phyloP scores from a whole-genome alignment of 306 rosid genomes.

The Crotalaria pallida region DNA sequence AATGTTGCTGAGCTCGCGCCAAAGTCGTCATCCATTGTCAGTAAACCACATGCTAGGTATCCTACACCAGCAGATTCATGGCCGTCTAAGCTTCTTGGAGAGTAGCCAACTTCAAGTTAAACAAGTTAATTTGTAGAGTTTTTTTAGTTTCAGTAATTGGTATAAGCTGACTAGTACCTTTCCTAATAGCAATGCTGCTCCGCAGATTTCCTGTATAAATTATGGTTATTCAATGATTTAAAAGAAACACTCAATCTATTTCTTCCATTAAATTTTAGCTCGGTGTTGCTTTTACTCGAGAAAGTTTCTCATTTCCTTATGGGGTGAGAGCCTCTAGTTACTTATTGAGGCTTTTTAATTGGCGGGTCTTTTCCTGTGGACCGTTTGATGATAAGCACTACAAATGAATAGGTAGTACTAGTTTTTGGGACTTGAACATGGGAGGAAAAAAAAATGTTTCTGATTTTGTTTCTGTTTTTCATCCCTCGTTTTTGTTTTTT shows the following conservation, averaged over 20 bases:
- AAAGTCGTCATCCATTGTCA: conserved; percentile 41
- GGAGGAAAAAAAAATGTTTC: too few relatives aligned
- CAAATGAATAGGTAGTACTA: not conserved
- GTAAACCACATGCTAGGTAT: conserved; percentile 92
- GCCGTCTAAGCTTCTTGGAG: conserved; percentile 72
- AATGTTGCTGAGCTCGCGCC: conserved; percentile 29
- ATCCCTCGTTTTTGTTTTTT: too few relatives aligned
- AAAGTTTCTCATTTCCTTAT: not conserved
- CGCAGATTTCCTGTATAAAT: conserved; percentile 15
- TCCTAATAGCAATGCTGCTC: not conserved
- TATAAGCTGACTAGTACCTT: conserved; percentile 14
- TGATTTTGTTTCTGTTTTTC: too few relatives aligned
- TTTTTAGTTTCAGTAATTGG: conserved; percentile 17
- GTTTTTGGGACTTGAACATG: too few relatives aligned
- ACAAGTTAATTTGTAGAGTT: conserved; percentile 28
- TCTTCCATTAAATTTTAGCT: not conserved
- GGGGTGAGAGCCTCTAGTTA: not conserved
- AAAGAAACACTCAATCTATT: not conserved
- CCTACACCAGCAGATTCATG: conserved; percentile 82
- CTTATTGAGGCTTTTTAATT: not conserved
- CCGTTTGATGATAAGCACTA: not conserved
- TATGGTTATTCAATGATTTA: conserved; percentile 14
- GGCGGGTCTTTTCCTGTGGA: not conserved
- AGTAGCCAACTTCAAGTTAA: conserved; percentile 42
- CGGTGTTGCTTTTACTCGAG: not conserved